phyloP scores from a whole-genome alignment of 306 rosid species.

The Hippophae gyantsensis region DNA sequence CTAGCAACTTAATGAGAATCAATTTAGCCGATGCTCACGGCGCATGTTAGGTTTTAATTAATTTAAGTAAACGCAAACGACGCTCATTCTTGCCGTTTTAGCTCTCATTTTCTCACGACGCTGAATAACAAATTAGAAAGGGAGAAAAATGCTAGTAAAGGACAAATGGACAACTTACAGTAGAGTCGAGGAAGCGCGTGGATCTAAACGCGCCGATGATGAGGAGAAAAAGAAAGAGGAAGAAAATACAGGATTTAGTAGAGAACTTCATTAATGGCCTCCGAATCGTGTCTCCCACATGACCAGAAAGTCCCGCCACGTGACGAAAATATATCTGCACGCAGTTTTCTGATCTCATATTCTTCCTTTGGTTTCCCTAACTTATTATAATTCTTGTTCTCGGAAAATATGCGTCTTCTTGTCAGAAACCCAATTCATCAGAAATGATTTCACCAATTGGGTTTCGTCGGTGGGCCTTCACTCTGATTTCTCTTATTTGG shows the following conservation, averaged over 20 bases:
- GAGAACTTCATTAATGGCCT: background rate
- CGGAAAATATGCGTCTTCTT: background rate
- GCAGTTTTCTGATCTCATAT: background rate
- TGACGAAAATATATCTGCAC: background rate
- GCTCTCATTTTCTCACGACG: no score
- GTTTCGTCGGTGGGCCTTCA: no score
- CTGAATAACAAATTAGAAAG: background rate
- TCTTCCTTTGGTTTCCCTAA: background rate
- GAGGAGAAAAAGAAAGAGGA: background rate
- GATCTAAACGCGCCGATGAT: conserved; percentile 3
- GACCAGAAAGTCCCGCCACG: background rate
- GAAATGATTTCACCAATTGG: no score
- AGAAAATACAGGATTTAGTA: background rate
- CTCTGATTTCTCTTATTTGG: no score
- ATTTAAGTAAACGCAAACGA: background rate
- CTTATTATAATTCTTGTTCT: background rate
- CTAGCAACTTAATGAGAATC: background rate
- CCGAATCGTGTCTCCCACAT: background rate
- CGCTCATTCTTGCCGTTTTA: background rate
- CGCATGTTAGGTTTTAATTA: conserved; percentile 1
- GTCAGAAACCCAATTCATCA: background rate
- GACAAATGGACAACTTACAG: background rate
- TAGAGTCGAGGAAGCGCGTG: background rate
- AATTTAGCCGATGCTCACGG: conserved; percentile 22
- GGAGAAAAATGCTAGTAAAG: no score